These are phyloP conservation scores for Ascosphaera apis DNA, from an alignment of 2,329 filamentous ascomycete species.

Conservation along the genomic window DNA sequence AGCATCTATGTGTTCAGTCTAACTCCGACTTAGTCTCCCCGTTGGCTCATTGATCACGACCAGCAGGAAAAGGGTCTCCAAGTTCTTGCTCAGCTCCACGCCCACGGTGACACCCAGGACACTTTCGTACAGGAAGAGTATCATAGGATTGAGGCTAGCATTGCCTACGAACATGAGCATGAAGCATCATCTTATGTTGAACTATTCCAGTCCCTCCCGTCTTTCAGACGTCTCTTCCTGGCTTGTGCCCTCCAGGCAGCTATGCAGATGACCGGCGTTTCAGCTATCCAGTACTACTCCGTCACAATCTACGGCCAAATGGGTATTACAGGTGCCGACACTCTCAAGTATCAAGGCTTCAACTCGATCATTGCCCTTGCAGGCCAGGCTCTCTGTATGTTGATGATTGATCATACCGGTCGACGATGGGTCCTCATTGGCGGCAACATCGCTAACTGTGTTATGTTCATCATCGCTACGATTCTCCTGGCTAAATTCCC, in stretches of 20 bases:
- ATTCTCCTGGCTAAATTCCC: slow-evolving; percentile 37
- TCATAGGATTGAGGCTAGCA: slow-evolving; percentile 43
- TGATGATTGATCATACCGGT: slow-evolving; percentile 42
- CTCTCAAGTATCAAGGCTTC: slow-evolving; percentile 55
- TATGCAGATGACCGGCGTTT: slow-evolving; percentile 55
- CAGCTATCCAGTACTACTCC: slow-evolving; percentile 54
- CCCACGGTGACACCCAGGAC: slow-evolving; percentile 42
- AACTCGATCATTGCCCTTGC: slow-evolving; percentile 47
- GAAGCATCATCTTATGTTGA: slow-evolving; percentile 48
- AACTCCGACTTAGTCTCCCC: slow-evolving; percentile 29
- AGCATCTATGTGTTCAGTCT: no score
- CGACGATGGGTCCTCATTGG: slow-evolving; percentile 48
- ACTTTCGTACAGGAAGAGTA: slow-evolving; percentile 51
- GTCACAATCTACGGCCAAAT: slow-evolving; percentile 44
- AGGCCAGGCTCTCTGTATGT: slow-evolving; percentile 44
- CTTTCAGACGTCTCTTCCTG: slow-evolving; percentile 49
- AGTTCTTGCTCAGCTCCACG: slow-evolving; percentile 46
- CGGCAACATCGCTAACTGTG: slow-evolving; percentile 47
- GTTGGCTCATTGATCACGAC: slow-evolving; percentile 56
- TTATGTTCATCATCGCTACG: slow-evolving; percentile 48
- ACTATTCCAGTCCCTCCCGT: slow-evolving; percentile 40
- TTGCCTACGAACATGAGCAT: slow-evolving; percentile 42
- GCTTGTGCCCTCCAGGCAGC: slow-evolving; percentile 46
- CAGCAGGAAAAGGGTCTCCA: slow-evolving; percentile 39
- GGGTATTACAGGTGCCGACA: slow-evolving; percentile 39